Percentiles rank a stretch among this genome's conserved stretches.
These are phyloP conservation scores for Scleroderma bovista DNA, from an alignment of 768 basidiomycete species.

Conservation along the genomic window DNA sequence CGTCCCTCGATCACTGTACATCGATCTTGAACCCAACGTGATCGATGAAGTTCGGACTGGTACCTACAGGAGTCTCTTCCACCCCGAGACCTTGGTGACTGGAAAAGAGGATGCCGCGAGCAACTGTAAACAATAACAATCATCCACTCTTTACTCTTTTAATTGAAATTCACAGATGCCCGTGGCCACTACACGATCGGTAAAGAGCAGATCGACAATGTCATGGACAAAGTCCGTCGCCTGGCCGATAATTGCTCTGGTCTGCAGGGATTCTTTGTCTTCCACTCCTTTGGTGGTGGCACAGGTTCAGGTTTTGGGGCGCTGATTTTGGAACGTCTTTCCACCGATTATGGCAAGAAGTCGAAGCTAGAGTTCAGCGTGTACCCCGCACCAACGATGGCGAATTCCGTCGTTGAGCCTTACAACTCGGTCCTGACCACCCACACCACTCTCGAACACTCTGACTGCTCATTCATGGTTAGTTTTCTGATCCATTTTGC, in stretches of 20 bases:
- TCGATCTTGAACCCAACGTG: conserved; percentile 96
- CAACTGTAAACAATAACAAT: conserved; percentile 64
- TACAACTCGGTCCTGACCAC: conserved; percentile 97
- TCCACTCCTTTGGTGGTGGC: conserved; percentile 99
- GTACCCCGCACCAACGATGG: conserved; percentile 89
- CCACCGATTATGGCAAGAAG: conserved; percentile 98
- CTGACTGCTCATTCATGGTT: conserved; percentile 99
- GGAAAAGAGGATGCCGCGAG: conserved; percentile 99
- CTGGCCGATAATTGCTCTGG: conserved; percentile 96
- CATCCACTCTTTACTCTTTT: background rate
- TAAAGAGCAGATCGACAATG: conserved; percentile 94
- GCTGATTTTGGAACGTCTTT: conserved; percentile 90
- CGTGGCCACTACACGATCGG: conserved; percentile 98
- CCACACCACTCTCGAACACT: conserved; percentile 97
- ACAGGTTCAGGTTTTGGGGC: conserved; percentile 99
- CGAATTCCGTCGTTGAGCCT: conserved; percentile 95
- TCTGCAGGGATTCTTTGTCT: conserved; percentile 98
- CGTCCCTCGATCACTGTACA: conserved; percentile 95
- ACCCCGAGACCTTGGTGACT: conserved; percentile 96
- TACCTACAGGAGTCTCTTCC: conserved; percentile 94
- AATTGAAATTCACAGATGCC: conserved; percentile 56
- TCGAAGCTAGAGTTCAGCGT: conserved; percentile 98
- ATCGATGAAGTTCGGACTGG: conserved; percentile 97
- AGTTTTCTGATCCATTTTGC: conserved; percentile 11
- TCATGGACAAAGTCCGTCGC: conserved; percentile 92